Conservation (phyloP, 2,329 filamentous ascomycete species). For the Alternaria gansuensis region DNA sequence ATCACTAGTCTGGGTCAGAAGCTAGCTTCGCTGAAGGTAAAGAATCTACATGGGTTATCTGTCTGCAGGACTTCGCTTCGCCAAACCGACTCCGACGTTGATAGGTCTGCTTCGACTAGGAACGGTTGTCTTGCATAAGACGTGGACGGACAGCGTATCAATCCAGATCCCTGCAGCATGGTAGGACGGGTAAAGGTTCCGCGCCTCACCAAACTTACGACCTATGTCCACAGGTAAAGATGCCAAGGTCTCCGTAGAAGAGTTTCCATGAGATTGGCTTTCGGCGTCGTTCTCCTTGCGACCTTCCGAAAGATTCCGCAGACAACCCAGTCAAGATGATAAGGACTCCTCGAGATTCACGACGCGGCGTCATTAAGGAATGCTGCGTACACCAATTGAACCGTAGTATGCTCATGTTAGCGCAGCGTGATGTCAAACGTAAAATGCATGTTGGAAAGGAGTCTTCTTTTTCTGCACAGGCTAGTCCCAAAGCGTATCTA, state of each 20-base stretch:
- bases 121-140: background rate
- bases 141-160: too few relatives aligned
- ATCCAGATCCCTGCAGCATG: background rate
- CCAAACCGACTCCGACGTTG: background rate
- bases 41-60: too few relatives aligned
- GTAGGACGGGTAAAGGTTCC: background rate
- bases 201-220: background rate
- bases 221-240: background rate
- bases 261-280: background rate
- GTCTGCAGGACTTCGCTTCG: too few relatives aligned
- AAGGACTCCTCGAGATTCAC: background rate
- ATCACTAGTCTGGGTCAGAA: background rate
- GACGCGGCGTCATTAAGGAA: background rate
- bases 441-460: background rate
- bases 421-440: background rate
- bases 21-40: background rate
- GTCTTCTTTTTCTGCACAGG: slow-evolving; percentile 4
- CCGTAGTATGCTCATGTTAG: background rate
- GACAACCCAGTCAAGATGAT: background rate
- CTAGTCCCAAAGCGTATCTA: slow-evolving; percentile 1
- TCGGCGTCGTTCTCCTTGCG: background rate
- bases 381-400: background rate
- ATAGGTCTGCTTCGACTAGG: background rate
- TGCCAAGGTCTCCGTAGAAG: background rate
- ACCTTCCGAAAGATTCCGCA: background rate